Conservation (phyloP, 2,329 filamentous ascomycete genomes). For the Aspergillus novofumigatus region DNA sequence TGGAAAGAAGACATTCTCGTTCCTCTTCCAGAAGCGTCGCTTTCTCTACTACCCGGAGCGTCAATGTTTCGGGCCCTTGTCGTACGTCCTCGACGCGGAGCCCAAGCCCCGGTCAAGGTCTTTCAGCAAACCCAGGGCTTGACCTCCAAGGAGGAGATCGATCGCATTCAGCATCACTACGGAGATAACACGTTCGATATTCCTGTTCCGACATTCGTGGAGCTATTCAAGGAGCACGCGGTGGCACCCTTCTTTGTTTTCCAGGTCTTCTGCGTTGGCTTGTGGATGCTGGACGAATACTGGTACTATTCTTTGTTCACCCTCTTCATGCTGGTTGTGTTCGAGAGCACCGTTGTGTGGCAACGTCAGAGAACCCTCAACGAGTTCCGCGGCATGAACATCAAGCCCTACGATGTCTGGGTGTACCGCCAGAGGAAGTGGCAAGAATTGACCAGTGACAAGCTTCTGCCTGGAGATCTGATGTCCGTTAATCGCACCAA, state of each 20-base stretch:
- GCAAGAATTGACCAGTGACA: slow-evolving; percentile 84
- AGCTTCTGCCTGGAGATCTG: slow-evolving; percentile 86
- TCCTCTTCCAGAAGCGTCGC: slow-evolving; percentile 95
- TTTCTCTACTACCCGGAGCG: slow-evolving; percentile 76
- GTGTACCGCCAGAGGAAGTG: slow-evolving; percentile 85
- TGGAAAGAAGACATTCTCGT: slow-evolving; percentile 74
- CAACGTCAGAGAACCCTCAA: slow-evolving; percentile 92
- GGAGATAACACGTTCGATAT: slow-evolving; percentile 96
- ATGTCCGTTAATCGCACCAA: slow-evolving; percentile 91
- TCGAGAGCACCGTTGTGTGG: slow-evolving; percentile 99
- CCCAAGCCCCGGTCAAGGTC: slow-evolving; percentile 73
- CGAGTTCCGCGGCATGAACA: slow-evolving; percentile 98
- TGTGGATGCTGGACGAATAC: slow-evolving; percentile 99
- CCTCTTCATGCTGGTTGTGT: slow-evolving; percentile 94
- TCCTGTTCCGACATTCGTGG: slow-evolving; percentile 88
- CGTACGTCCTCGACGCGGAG: slow-evolving; percentile 78
- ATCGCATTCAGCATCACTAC: slow-evolving; percentile 84
- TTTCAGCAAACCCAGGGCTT: slow-evolving; percentile 82
- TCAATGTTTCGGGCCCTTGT: slow-evolving; percentile 74
- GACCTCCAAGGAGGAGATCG: slow-evolving; percentile 67
- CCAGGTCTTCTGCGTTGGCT: slow-evolving; percentile 94
- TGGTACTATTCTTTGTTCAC: slow-evolving; percentile 99
- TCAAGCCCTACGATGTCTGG: slow-evolving; percentile 95
- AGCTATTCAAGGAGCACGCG: slow-evolving; percentile 96
- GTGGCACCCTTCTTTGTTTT: slow-evolving; percentile 99